Base-by-base conservation (phyloP, 208 protist species). In the Acanthamoeba castellanii region DNA sequence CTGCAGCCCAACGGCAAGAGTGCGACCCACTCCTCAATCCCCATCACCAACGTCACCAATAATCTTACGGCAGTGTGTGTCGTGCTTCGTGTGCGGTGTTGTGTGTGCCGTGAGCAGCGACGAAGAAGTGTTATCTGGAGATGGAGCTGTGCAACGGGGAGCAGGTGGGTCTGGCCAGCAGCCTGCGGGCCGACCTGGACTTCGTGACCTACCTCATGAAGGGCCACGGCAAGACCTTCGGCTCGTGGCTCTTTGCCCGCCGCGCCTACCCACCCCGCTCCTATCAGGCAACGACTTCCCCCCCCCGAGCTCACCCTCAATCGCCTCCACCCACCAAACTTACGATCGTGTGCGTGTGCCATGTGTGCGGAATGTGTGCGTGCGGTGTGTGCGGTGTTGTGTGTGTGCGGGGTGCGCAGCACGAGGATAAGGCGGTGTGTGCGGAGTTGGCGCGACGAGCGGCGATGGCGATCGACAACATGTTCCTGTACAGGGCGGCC, bases 361-460 rank as follows among this genome's bases (percentile, higher is more conserved):
- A n/a, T 52, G 47, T 52, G 47, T 52, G 47, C 11, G 47, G 47
- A 27, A 14, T 70, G 64, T 18, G 13, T 34, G 66, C 16, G 66
- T n/a, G 66, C 52, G 0, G 42, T 68, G 57, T 64, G 50, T 11
- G 84, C 68, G n/a, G 84, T 70, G 30, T 18, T 91, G 61, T 18
- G 13, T 34, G 66, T 34, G 66, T n/a, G 66, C 4, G 37, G 11
- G 70, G n/a, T 87, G 22, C 11, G 32, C 25, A 89, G 82, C 20
- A 89, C 9, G 82, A 91, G 84, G 50, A 91, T 25, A 30, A 25
- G 22, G 84, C 52, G 0, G 42, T 68, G 57, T 64, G 50, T 11
- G 84, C 68, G n/a, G 84, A 91, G 30, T 18, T 91, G 61, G 84
- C 14, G 22, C 3, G 84, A 22, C 30, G 52, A n/a, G 61, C 84